These are phyloP conservation scores for Eustoma russellianum DNA, from an alignment of 257 asterid genomes.

Conservation along the genomic window DNA sequence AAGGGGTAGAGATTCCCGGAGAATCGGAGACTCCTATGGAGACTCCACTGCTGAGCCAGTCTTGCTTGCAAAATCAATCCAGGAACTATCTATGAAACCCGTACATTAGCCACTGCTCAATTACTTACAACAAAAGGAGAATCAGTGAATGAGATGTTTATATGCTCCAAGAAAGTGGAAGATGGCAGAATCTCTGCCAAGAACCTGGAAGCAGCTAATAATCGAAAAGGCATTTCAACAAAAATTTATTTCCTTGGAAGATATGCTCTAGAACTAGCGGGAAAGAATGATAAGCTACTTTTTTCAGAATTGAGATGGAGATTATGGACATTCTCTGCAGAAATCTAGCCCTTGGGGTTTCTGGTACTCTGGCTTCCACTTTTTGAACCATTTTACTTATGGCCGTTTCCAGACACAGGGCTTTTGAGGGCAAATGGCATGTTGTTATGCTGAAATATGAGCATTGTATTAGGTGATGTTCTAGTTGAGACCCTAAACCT, in stretches of 20 bases:
- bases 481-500: too few relatives aligned
- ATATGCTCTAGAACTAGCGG: slow-evolving; percentile 16
- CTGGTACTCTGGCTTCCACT: slow-evolving; percentile 33
- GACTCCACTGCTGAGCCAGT: slow-evolving; percentile 30
- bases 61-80: slow-evolving; percentile 28
- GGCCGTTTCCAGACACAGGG: slow-evolving; percentile 27
- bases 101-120: slow-evolving; percentile 13
- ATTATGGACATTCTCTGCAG: slow-evolving; percentile 13
- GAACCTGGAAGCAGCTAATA: neutral
- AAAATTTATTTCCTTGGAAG: slow-evolving; percentile 7
- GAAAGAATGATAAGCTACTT: slow-evolving; percentile 7
- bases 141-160: neutral
- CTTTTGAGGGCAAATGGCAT: slow-evolving; percentile 7
- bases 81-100: slow-evolving; percentile 7
- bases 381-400: slow-evolving; percentile 24
- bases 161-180: slow-evolving; percentile 1
- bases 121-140: slow-evolving; percentile 24
- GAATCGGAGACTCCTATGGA: slow-evolving; percentile 26
- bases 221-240: slow-evolving; percentile 6
- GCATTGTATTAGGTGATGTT: too few relatives aligned
- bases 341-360: slow-evolving; percentile 34
- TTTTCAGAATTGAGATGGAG: slow-evolving; percentile 14
- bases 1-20: slow-evolving; percentile 22
- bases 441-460: too few relatives aligned
- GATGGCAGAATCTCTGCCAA: neutral